Evolutionary conservation across 768 basidiomycete species (phyloP).

Genomic region (Kwoniella sp.): DNA sequence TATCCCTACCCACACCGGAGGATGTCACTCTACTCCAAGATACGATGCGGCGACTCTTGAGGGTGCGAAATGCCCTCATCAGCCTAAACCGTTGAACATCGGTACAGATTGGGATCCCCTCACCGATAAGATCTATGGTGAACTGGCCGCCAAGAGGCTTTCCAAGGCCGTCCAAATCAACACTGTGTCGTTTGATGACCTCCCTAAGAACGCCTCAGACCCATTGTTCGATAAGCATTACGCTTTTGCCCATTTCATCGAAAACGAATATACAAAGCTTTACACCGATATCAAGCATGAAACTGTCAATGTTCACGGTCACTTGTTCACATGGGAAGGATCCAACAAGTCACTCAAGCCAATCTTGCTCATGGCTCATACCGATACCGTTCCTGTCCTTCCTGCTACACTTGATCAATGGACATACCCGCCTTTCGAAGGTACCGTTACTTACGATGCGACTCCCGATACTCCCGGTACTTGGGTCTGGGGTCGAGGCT

Average conservation of each 20-base stretch:
- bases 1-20: neutral
- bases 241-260: constrained; percentile 45
- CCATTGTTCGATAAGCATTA: constrained; percentile 42
- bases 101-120: constrained; percentile 44
- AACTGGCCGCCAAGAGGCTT: constrained; percentile 39
- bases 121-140: constrained; percentile 31
- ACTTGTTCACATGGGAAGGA: constrained; percentile 76
- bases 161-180: constrained; percentile 46
- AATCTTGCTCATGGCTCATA: constrained; percentile 59
- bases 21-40: neutral
- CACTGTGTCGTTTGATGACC: constrained; percentile 51
- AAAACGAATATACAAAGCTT: constrained; percentile 45
- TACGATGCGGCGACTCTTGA: constrained; percentile 9
- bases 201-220: constrained; percentile 33
- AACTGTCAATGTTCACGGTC: constrained; percentile 74
- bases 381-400: constrained; percentile 71
- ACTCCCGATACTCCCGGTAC: constrained; percentile 56
- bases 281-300: constrained; percentile 61
- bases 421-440: constrained; percentile 67
- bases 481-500: constrained; percentile 75
- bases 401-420: constrained; percentile 63
- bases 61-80: constrained; percentile 42
- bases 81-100: constrained; percentile 32
- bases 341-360: constrained; percentile 67
- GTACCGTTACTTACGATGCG: constrained; percentile 50